phyloP scores from a whole-genome alignment of 2,329 filamentous ascomycete species.

The Clonostachys sp. region DNA sequence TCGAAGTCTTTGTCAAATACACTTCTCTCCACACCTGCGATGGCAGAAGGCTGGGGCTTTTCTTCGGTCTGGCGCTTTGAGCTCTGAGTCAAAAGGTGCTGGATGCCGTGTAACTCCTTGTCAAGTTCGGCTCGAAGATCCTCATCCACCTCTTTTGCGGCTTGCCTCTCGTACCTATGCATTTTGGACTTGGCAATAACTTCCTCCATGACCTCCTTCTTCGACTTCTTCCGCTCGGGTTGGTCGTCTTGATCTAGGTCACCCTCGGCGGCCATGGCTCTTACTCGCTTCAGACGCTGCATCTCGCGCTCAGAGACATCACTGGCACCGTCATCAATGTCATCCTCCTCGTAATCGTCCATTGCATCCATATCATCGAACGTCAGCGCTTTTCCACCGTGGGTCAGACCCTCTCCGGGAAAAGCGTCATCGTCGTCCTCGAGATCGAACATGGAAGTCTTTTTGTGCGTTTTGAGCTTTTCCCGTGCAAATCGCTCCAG shows the following conservation, averaged over 20 bases:
- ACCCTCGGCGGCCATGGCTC: conserved; percentile 26
- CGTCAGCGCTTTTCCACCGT: conserved; percentile 71
- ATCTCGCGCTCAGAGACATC: conserved; percentile 49
- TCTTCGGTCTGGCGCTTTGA: conserved; percentile 17
- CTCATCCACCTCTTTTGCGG: conserved; percentile 88
- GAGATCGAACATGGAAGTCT: conserved; percentile 79
- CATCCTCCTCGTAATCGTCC: conserved; percentile 80
- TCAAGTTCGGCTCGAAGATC: conserved; percentile 82
- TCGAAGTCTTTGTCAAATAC: conserved; percentile 87
- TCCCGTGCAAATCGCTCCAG: conserved; percentile 86
- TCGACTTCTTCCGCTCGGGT: conserved; percentile 86
- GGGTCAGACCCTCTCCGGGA: conserved; percentile 67
- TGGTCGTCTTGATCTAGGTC: conserved; percentile 39
- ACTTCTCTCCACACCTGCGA: conserved; percentile 55
- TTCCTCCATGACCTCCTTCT: conserved; percentile 97
- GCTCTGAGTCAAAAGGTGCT: conserved; percentile 59
- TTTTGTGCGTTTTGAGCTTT: conserved; percentile 75
- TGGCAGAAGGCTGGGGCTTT: conserved; percentile 9
- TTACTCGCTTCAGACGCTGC: conserved; percentile 52
- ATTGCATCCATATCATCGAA: conserved; percentile 49
- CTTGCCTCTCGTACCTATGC: conserved; percentile 91
- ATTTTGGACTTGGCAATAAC: conserved; percentile 95
- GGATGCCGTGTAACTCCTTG: conserved; percentile 73
- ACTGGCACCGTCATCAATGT: conserved; percentile 59
- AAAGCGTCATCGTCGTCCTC: conserved; percentile 63